A percentile compares a stretch with the other conserved stretches of the same genome.
These are phyloP conservation scores for Malus hybrid DNA, from an alignment of 331 rosid species.

Conservation along the genomic window DNA sequence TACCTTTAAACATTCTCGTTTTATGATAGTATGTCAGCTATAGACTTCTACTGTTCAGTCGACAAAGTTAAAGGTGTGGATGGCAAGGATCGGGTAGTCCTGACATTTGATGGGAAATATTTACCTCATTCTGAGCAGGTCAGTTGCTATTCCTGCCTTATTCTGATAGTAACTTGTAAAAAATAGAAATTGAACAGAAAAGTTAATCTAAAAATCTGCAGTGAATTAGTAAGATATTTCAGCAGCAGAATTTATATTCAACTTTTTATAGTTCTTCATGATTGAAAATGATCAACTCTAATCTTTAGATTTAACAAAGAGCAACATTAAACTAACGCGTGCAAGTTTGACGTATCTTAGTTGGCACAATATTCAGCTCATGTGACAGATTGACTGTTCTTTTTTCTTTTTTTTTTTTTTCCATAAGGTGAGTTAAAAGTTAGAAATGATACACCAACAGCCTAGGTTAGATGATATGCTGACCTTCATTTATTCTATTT, in stretches of 20 bases:
- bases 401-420: background rate
- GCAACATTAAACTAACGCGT: background rate
- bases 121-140: constrained; percentile 85
- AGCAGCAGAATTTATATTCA: background rate
- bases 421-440: background rate
- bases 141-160: constrained; percentile 25
- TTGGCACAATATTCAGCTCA: background rate
- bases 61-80: constrained; percentile 86
- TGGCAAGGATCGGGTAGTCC: constrained; percentile 84
- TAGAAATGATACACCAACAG: background rate
- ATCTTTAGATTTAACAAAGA: background rate
- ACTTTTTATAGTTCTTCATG: background rate
- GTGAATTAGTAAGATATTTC: background rate
- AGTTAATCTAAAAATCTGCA: background rate
- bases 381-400: background rate
- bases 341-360: background rate
- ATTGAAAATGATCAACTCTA: background rate
- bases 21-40: constrained; percentile 77
- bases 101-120: constrained; percentile 82
- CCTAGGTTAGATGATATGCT: background rate
- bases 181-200: background rate
- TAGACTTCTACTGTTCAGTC: constrained; percentile 92
- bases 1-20: background rate
- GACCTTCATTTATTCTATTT: background rate
- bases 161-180: background rate